phyloP scores from a whole-genome alignment of 2,329 filamentous ascomycete species.

The Onygena corvina region DNA sequence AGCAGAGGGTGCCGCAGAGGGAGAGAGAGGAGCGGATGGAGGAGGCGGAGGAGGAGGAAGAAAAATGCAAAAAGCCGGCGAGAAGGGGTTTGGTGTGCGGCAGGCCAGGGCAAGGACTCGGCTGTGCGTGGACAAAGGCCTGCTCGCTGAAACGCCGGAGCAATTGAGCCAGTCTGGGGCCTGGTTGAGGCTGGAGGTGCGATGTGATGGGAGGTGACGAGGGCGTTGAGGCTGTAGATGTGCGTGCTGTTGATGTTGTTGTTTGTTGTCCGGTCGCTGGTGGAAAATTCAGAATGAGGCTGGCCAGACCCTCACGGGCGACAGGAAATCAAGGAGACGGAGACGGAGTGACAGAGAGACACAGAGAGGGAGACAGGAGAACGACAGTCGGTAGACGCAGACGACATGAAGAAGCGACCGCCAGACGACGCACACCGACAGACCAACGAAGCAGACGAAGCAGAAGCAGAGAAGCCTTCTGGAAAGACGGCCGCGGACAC shows the following conservation, averaged over 20 bases:
- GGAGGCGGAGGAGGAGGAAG: neutral
- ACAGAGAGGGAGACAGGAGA: neutral
- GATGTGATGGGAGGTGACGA: no score
- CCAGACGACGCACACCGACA: neutral
- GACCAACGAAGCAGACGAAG: neutral
- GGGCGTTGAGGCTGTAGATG: no score
- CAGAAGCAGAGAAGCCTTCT: neutral
- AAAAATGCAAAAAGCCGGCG: neutral
- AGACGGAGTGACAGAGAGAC: neutral
- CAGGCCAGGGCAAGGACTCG: no score
- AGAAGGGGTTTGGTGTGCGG: neutral
- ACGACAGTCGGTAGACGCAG: neutral
- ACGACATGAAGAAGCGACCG: neutral
- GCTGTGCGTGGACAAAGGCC: no score
- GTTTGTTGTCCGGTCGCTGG: neutral
- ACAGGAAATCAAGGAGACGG: neutral
- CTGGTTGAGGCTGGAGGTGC: no score
- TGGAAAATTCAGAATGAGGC: slow-evolving; percentile 8
- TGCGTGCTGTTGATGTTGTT: neutral
- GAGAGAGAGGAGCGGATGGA: no score
- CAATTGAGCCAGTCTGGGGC: neutral
- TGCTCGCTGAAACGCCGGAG: neutral
- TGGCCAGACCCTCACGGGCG: neutral
- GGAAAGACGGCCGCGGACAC: neutral
- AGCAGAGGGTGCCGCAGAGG: no score